These are phyloP conservation scores for Babesia bovis DNA, from an alignment of 169 alveolate genomes.

Conservation along the genomic window DNA sequence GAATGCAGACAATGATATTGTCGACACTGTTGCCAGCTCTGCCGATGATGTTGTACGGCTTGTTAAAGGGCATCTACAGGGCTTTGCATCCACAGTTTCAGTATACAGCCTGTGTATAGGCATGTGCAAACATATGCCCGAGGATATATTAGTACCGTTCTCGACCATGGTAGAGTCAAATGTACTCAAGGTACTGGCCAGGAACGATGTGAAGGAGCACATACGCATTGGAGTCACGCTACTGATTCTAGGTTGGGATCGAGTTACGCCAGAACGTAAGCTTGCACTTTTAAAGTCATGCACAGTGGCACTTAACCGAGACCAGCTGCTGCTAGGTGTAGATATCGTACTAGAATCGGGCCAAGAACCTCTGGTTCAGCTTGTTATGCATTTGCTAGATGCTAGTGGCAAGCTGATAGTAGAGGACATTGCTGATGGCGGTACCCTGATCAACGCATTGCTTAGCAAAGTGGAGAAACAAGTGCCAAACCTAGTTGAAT, in stretches of 20 bases:
- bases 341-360: neutral
- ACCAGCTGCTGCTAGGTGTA: conserved; percentile 25
- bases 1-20: neutral
- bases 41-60: conserved; percentile 4
- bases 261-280: neutral
- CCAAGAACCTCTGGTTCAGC: conserved; percentile 1
- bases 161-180: neutral
- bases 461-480: neutral
- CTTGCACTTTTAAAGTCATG: neutral
- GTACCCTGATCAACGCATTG: neutral
- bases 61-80: conserved; percentile 6
- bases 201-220: neutral
- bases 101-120: conserved; percentile 11
- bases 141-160: neutral
- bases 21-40: neutral
- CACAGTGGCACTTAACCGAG: conserved; percentile 11
- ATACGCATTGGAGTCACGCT: neutral
- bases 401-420: neutral
- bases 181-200: neutral
- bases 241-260: neutral
- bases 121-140: neutral
- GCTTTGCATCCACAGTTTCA: neutral
- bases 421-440: conserved; percentile 5
- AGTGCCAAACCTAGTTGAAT: neutral
- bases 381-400: neutral